Conservation (phyloP, 768 basidiomycete species). For the Tulasnella sp. region DNA sequence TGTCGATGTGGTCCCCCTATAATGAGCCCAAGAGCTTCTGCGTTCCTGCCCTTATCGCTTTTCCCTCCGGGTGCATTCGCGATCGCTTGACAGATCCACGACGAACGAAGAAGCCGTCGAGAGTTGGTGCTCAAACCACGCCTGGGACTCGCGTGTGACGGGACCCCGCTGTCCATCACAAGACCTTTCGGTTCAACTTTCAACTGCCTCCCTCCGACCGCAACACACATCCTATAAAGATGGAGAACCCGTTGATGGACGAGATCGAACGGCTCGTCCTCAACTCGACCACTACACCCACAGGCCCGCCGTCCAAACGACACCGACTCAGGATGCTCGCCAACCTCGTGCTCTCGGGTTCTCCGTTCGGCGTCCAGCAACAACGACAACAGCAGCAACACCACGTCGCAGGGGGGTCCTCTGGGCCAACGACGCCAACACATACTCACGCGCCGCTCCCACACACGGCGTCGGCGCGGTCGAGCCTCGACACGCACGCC, state of each 20-base stretch:
- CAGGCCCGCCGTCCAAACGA: not conserved
- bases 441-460: not conserved
- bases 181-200: too few species aligned
- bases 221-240: not conserved
- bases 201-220: too few species aligned
- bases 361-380: not conserved
- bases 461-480: not conserved
- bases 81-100: too few species aligned
- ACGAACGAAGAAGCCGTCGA: too few species aligned
- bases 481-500: not conserved
- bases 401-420: too few species aligned
- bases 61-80: too few species aligned
- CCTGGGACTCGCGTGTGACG: too few species aligned
- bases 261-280: not conserved
- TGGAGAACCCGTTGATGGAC: conserved; percentile 5
- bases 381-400: not conserved
- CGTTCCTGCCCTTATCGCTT: too few species aligned
- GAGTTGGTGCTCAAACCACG: too few species aligned
- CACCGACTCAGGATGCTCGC: conserved; percentile 7
- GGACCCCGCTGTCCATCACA: too few species aligned
- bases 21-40: too few species aligned
- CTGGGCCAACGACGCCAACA: not conserved
- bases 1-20: too few species aligned
- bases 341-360: not conserved
- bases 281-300: not conserved